These are phyloP conservation scores for Euphorbia lathyris DNA, from an alignment of 345 rosid species.

Conservation along the genomic window DNA sequence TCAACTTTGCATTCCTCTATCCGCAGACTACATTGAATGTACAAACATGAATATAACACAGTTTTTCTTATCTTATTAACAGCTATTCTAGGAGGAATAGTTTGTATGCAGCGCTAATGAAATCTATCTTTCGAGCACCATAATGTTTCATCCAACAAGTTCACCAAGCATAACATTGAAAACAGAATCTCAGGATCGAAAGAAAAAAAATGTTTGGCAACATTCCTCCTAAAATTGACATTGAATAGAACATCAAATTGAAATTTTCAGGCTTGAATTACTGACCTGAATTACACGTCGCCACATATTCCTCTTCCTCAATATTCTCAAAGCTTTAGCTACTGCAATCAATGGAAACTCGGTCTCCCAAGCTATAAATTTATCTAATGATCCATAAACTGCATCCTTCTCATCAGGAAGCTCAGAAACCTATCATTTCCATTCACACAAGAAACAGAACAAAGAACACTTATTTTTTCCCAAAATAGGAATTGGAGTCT, in stretches of 20 bases:
- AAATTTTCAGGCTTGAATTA: conserved; percentile 60
- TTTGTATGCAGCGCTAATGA: too few relatives aligned
- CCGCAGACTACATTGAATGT: too few relatives aligned
- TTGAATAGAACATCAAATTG: not conserved
- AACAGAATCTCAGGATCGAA: not conserved
- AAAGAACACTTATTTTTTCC: too few relatives aligned
- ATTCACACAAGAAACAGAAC: conserved; percentile 6
- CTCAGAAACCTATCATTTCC: conserved; percentile 54
- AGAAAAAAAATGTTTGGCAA: not conserved
- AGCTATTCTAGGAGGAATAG: too few relatives aligned
- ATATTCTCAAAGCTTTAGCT: conserved; percentile 63
- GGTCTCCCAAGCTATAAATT: conserved; percentile 85
- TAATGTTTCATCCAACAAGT: too few relatives aligned
- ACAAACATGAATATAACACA: too few relatives aligned
- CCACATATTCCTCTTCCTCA: conserved; percentile 72
- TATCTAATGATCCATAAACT: conserved; percentile 77
- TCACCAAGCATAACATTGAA: not conserved
- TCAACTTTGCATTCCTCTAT: too few relatives aligned
- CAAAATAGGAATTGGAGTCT: not conserved
- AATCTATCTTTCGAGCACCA: too few relatives aligned
- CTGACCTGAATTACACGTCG: conserved; percentile 73
- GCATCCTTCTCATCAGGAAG: conserved; percentile 77
- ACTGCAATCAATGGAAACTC: conserved; percentile 81
- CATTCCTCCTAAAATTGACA: not conserved
- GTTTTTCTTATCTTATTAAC: too few relatives aligned